Base-by-base conservation (phyloP, 2,329 filamentous ascomycete genomes). In the Helotiales sp. region DNA sequence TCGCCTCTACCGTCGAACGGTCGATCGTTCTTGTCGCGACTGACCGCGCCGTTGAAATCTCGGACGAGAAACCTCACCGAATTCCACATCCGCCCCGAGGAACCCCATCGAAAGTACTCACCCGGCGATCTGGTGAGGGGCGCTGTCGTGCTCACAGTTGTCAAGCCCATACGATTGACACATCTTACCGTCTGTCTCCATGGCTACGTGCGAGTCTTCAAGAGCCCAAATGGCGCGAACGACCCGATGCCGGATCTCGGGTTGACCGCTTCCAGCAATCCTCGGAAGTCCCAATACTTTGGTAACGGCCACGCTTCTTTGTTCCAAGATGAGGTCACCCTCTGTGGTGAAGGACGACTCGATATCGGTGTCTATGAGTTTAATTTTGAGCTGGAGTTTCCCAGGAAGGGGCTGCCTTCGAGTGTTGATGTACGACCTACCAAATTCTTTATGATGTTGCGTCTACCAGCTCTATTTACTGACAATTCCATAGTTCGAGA, bases 371-470 rank as follows among this genome's bases (percentile, higher is more conserved):
- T 87, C 72, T 95, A 93, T 76, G 89, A 93, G 78, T 96, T 96
- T 78, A 89, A 91, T 68, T 93, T 93, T 73, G 88, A 92, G 74
- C 80, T 93, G 69, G 82, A 89, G 65, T 92, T 93, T 71, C 90
- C 91, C 1, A 82, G 85, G 59, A 86, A 88, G 73, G 86, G 86
- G 5, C 80, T 96, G 66, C 92, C 92, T n/a, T 97, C 93, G 79
- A 97, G 95, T 78, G 95, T 99, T 76, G 94, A 97, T 81, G 95
- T 97, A 86, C 77, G 92, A 83, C 43, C 26, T 57, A 22, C 54
- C 50, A 32, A 28, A 24, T 11, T 13, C 15, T 2, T 43, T 20
- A 34, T 20, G 17, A 13, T 34, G 1, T 17, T 22, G n/a, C 26
- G 7, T 50, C 22, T 28, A n/a, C 28, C 22, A 13, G 49, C 15